These are phyloP conservation scores for Astrothelium subdiscretum DNA, from an alignment of 495 filamentous ascomycete genomes.

Conservation along the genomic window DNA sequence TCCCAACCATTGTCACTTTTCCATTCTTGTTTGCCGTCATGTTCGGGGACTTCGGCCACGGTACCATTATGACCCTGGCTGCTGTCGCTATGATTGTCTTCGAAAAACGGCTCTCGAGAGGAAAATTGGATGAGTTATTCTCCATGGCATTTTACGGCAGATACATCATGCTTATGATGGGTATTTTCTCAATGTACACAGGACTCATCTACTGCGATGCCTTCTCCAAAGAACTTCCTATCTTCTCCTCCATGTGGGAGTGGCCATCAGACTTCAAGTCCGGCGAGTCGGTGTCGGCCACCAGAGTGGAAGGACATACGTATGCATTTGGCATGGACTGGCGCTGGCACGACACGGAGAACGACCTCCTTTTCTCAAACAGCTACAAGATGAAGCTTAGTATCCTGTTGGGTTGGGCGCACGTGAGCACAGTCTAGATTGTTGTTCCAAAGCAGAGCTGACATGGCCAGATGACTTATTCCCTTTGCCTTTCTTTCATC, in stretches of 20 bases:
- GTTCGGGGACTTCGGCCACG: constrained; percentile 96
- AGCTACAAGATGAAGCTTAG: constrained; percentile 99
- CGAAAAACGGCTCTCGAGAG: constrained; percentile 70
- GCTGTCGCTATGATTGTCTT: constrained; percentile 88
- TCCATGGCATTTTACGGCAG: constrained; percentile 97
- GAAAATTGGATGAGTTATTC: constrained; percentile 87
- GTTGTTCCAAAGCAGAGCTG: constrained; percentile 3
- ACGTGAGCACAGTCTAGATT: constrained; percentile 39
- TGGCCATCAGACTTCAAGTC: constrained; percentile 59
- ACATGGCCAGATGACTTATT: constrained; percentile 75
- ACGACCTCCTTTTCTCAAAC: constrained; percentile 88
- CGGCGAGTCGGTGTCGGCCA: constrained; percentile 47
- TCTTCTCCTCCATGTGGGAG: constrained; percentile 83
- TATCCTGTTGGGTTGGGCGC: constrained; percentile 88
- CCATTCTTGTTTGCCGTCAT: constrained; percentile 98
- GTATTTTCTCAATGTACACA: constrained; percentile 90
- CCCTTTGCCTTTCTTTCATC: constrained; percentile 80
- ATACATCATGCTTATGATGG: constrained; percentile 98
- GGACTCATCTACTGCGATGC: constrained; percentile 96
- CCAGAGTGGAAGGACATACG: constrained; percentile 57
- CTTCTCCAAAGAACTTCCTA: constrained; percentile 81
- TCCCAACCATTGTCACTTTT: constrained; percentile 92
- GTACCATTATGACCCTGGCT: constrained; percentile 67
- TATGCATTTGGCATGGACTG: constrained; percentile 96
- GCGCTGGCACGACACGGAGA: constrained; percentile 92